Percentiles rank a stretch among this genome's conserved stretches.
These are phyloP conservation scores for Hymenoscyphus fraxineus DNA, from an alignment of 2,329 filamentous ascomycete genomes.

Conservation along the genomic window DNA sequence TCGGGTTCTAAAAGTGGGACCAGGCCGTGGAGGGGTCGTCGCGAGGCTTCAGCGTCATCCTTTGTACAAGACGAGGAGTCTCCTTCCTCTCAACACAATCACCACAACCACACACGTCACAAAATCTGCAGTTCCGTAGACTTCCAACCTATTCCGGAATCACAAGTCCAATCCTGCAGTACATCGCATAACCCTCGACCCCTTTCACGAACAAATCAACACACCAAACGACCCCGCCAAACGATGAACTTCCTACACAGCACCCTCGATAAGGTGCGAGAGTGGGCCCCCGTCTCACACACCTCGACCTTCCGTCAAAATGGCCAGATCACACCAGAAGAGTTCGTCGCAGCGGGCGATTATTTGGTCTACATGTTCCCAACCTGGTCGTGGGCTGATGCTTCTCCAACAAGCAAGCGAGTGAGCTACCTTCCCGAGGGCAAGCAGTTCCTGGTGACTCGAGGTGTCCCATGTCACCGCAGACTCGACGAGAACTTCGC, in stretches of 20 bases:
- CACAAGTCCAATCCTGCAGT: not conserved
- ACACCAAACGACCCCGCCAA: slow-evolving; percentile 20
- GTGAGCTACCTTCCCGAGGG: slow-evolving; percentile 77
- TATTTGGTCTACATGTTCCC: slow-evolving; percentile 99
- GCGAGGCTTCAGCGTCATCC: not conserved
- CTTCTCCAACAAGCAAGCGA: slow-evolving; percentile 74
- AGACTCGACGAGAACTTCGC: slow-evolving; percentile 92
- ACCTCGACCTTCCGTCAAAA: slow-evolving; percentile 91
- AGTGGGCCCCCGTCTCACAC: slow-evolving; percentile 84
- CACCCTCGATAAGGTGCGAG: slow-evolving; percentile 85
- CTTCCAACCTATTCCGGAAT: not conserved
- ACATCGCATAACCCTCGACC: not conserved
- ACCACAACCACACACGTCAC: not conserved
- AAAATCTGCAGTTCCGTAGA: not conserved
- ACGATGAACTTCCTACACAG: slow-evolving; percentile 88
- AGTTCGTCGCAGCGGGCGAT: slow-evolving; percentile 93
- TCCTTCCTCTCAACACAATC: not conserved
- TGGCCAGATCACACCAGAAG: slow-evolving; percentile 93
- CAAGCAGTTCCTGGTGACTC: slow-evolving; percentile 94
- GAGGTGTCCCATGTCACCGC: slow-evolving; percentile 89
- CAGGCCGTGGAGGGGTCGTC: not conserved
- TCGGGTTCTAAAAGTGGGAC: too few relatives aligned
- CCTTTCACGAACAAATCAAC: slow-evolving; percentile 4
- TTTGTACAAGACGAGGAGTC: not conserved
- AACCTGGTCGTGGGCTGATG: slow-evolving; percentile 94